Evolutionary conservation across 768 basidiomycete species (phyloP).

Genomic region (Favolaschia claudopus): DNA sequence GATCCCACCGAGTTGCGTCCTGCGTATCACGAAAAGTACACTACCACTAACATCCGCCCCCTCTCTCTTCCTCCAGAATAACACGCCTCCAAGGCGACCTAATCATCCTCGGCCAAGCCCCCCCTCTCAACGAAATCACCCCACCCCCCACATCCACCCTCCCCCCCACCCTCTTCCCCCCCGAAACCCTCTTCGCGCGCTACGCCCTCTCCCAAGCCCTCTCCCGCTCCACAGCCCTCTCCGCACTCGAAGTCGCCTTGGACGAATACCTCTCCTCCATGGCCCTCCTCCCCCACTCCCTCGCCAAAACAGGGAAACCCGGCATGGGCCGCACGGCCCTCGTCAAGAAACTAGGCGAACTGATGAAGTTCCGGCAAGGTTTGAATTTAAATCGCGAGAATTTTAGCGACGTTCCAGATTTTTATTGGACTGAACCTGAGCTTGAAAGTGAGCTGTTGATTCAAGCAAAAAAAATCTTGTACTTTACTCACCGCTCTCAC

Average conservation of each 20-base stretch:
- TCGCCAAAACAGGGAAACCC: slow-evolving; percentile 84
- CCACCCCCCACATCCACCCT: slow-evolving; percentile 51
- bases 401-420: slow-evolving; percentile 87
- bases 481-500: neutral
- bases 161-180: slow-evolving; percentile 65
- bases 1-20: slow-evolving; percentile 85
- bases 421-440: slow-evolving; percentile 95
- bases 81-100: slow-evolving; percentile 92
- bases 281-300: slow-evolving; percentile 76
- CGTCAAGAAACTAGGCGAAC: slow-evolving; percentile 90
- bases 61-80: slow-evolving; percentile 52
- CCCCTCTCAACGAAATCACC: slow-evolving; percentile 63
- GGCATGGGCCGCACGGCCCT: slow-evolving; percentile 82
- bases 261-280: slow-evolving; percentile 87
- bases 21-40: slow-evolving; percentile 29
- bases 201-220: slow-evolving; percentile 94
- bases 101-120: slow-evolving; percentile 82
- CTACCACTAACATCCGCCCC: slow-evolving; percentile 21
- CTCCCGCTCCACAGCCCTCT: slow-evolving; percentile 86
- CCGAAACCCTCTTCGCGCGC: slow-evolving; percentile 80
- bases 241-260: slow-evolving; percentile 84
- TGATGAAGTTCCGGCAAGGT: slow-evolving; percentile 92
- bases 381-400: slow-evolving; percentile 91
- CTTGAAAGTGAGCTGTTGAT: slow-evolving; percentile 68
- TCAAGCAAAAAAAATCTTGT: neutral